phyloP scores from a whole-genome alignment of 768 basidiomycete species.

The Coprinopsis sp. region DNA sequence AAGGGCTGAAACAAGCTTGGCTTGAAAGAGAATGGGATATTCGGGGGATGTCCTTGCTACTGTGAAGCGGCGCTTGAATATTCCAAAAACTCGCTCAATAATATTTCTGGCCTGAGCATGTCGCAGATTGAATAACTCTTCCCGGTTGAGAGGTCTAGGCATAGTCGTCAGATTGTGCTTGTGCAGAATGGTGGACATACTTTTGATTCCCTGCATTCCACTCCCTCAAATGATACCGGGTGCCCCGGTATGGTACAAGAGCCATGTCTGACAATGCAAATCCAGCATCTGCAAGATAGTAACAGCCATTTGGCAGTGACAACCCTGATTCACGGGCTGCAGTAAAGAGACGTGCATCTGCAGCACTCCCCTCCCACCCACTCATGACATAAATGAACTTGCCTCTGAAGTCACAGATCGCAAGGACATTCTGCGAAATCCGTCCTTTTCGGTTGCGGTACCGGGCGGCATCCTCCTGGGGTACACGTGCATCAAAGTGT shows the following conservation, averaged over 20 bases:
- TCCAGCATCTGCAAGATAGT: constrained; percentile 34
- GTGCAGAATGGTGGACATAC: constrained; percentile 8
- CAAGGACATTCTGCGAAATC: constrained; percentile 19
- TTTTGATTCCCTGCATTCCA: constrained; percentile 22
- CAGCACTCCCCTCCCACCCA: constrained; percentile 32
- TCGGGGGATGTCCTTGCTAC: constrained; percentile 7
- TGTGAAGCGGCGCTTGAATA: constrained; percentile 13
- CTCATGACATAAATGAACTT: constrained; percentile 22
- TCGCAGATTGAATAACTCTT: constrained; percentile 34
- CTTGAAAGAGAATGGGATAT: constrained; percentile 16
- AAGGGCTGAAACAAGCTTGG: constrained; percentile 18
- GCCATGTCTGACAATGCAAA: constrained; percentile 26
- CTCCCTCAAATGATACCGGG: constrained; percentile 34
- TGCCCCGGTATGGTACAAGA: constrained; percentile 32
- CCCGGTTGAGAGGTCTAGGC: constrained; percentile 21
- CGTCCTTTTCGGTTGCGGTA: constrained; percentile 19
- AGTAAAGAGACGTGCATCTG: constrained; percentile 21
- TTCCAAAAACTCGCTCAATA: constrained; percentile 35
- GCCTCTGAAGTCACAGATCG: constrained; percentile 18
- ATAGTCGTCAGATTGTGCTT: constrained; percentile 11
- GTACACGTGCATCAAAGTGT: constrained; percentile 15
- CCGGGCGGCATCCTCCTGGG: constrained; percentile 10
- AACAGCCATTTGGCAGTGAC: constrained; percentile 23
- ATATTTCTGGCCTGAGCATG: constrained; percentile 32
- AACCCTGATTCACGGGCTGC: constrained; percentile 20